Evolutionary conservation across 2,329 filamentous ascomycete species (phyloP).

Genomic region (Monilinia polystroma): DNA sequence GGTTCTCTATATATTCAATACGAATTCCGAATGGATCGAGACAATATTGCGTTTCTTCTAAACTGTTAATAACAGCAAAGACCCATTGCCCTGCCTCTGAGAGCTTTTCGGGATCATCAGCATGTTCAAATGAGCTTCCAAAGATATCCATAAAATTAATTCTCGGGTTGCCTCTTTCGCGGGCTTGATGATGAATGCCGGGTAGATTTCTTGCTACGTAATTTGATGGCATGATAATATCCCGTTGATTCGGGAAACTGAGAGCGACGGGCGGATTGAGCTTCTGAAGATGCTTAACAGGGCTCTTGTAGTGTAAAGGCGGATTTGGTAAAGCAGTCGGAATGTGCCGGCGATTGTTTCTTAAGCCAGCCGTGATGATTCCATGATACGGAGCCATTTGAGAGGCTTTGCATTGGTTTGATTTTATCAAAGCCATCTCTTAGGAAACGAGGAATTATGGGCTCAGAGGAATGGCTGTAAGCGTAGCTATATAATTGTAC

Average conservation of each 20-base stretch:
- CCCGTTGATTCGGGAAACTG: background rate
- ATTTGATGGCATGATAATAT: slow-evolving; percentile 9
- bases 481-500: background rate
- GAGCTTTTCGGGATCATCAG: slow-evolving; percentile 13
- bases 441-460: background rate
- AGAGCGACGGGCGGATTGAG: slow-evolving; percentile 11
- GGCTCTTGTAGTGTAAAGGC: background rate
- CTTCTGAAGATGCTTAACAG: slow-evolving; percentile 12
- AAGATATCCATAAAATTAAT: slow-evolving; percentile 16
- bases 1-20: background rate
- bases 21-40: slow-evolving; percentile 2
- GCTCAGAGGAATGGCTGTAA: background rate
- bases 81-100: slow-evolving; percentile 18
- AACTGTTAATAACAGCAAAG: slow-evolving; percentile 2
- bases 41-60: slow-evolving; percentile 5
- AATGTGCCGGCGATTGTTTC: background rate
- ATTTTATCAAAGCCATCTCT: background rate
- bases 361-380: slow-evolving; percentile 19
- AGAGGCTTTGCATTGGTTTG: slow-evolving; percentile 9
- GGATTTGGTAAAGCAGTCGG: background rate
- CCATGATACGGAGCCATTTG: slow-evolving; percentile 23
- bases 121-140: slow-evolving; percentile 12
- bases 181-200: slow-evolving; percentile 18
- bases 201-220: slow-evolving; percentile 12
- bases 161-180: slow-evolving; percentile 15